Evolutionary conservation across 331 rosid genomes (phyloP), one percentile per base, ranked within the genome.

Genomic region (Quercus lobata): DNA sequence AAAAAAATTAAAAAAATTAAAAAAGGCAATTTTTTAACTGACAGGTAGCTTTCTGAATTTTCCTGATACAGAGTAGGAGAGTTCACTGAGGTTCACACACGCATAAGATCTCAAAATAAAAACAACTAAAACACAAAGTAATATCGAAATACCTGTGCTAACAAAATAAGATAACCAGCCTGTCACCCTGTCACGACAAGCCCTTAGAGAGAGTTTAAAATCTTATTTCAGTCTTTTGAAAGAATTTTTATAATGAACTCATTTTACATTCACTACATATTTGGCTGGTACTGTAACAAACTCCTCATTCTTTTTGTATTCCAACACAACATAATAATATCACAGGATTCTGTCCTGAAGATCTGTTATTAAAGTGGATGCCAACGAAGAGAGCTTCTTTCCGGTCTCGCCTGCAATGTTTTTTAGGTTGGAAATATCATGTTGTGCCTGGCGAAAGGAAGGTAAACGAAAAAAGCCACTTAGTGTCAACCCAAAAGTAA

Each of bases 321-420:
- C 72, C 75, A 77, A 56, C 81, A 63, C 81, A 79, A 69, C 55
- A 37, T 41, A 19, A n/a, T 54, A 86, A 60, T 80, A 83, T 92
- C 84, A 91, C 57, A 90, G 97, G 81, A 93, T 88, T 89, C 98
- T 85, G 86, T 91, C 99, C 69, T 93, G 97, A 85, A 95, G 77
- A 87, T 93, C 98, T 21, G 97, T 91, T 62, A 93, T 91, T 79
- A 95, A 83, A 69, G 85, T 85, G 88, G 94, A 89, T 24, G 99
- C 99, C 78, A 95, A 82, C 29, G 96, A 86, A 89, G 89, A 86
- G 57, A 95, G 94, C 80, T 90, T 95, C 93, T 95, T 95, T 78
- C 98, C 96, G 1, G 99, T 91, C 86, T 93, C 99, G 62, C 98
- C 99, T 0, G 96, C 99, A 24, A 93, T 91, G 80, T 90, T 93